phyloP scores from a whole-genome alignment of 1,284 basidiomycete species.

The Boletus mariae region DNA sequence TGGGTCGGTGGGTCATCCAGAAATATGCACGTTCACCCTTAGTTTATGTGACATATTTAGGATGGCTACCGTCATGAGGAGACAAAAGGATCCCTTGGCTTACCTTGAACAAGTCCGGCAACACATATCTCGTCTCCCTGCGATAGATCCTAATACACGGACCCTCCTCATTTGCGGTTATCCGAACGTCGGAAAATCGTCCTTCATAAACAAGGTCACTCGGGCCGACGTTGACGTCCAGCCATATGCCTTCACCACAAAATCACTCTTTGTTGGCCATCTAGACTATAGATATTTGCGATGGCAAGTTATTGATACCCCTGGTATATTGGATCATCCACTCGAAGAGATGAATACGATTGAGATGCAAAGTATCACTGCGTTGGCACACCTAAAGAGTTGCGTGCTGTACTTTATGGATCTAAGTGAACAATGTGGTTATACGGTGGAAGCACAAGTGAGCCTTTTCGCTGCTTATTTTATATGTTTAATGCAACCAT shows the following conservation, averaged over 20 bases:
- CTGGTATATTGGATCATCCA: constrained; percentile 89
- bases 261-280: constrained; percentile 94
- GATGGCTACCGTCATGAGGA: constrained; percentile 96
- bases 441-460: constrained; percentile 89
- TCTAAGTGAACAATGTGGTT: constrained; percentile 93
- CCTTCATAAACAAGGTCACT: constrained; percentile 97
- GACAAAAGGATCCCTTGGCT: constrained; percentile 94
- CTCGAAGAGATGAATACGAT: constrained; percentile 99
- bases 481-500: constrained; percentile 1
- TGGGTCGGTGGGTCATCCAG: constrained; percentile 70
- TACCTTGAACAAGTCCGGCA: constrained; percentile 97
- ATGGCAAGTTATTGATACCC: constrained; percentile 97
- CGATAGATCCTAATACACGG: constrained; percentile 95
- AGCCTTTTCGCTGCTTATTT: constrained; percentile 18
- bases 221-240: constrained; percentile 97
- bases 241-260: constrained; percentile 97
- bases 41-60: constrained; percentile 35
- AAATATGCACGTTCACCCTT: neutral
- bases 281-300: constrained; percentile 96
- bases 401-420: constrained; percentile 98
- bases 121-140: constrained; percentile 93
- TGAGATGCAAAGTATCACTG: constrained; percentile 98
- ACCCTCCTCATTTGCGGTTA: constrained; percentile 95
- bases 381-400: constrained; percentile 88
- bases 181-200: constrained; percentile 96